Evolutionary conservation across 1,284 basidiomycete species (phyloP).

Genomic region (Tylopilus sp.): DNA sequence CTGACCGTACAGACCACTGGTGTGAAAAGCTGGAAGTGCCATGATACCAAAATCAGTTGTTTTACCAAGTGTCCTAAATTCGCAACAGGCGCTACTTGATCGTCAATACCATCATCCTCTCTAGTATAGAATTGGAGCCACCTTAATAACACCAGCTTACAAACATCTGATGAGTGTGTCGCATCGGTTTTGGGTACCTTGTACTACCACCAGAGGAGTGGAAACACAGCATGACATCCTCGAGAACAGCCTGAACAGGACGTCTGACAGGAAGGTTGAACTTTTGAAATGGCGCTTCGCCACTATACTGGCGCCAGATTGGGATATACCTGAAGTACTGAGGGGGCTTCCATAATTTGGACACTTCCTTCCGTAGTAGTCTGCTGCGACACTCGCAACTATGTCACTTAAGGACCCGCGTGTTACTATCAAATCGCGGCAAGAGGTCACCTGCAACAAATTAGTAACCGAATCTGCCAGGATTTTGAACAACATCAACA

Average conservation of each 20-base stretch:
- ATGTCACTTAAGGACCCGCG: too few species aligned
- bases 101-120: neutral
- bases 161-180: conserved; percentile 14
- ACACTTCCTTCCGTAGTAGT: too few species aligned
- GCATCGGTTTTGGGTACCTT: conserved; percentile 17
- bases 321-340: too few species aligned
- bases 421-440: too few species aligned
- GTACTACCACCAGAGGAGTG: conserved; percentile 25
- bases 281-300: neutral
- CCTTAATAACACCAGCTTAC: neutral
- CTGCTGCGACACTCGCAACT: too few species aligned
- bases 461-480: too few species aligned
- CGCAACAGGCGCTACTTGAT: neutral
- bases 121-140: neutral
- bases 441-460: too few species aligned
- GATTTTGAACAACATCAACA: too few species aligned
- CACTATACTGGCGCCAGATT: too few species aligned
- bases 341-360: too few species aligned
- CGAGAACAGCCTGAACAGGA: conserved; percentile 3
- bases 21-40: conserved; percentile 23
- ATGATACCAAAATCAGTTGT: conserved; percentile 12
- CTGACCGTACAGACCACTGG: conserved; percentile 13
- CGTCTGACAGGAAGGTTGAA: neutral
- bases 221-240: conserved; percentile 10
- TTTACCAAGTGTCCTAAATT: neutral